Percentiles rank a stretch among this genome's conserved stretches.
phyloP scores from a whole-genome alignment of 23 red algal species.

The Pyropia haitanensis region DNA sequence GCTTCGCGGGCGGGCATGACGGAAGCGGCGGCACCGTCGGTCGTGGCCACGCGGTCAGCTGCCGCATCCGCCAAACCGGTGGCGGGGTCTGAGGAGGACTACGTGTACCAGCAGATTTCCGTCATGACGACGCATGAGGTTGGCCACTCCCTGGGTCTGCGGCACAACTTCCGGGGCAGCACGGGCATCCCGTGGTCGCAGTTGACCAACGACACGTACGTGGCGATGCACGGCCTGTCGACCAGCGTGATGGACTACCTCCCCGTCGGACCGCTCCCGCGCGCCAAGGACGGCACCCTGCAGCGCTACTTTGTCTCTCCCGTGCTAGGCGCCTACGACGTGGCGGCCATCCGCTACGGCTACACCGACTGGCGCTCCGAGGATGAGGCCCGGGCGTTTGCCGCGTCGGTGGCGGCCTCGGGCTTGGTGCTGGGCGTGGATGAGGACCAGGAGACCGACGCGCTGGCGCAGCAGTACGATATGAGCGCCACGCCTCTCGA shows the following conservation, averaged over 20 bases:
- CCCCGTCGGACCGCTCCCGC: not conserved
- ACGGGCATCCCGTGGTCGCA: conserved; percentile 3
- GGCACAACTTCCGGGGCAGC: conserved; percentile 17
- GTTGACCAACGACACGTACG: not conserved
- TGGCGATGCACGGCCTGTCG: not conserved
- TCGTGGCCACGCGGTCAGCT: too few relatives aligned
- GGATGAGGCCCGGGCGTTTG: too few relatives aligned
- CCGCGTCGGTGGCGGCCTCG: too few relatives aligned
- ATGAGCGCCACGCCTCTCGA: too few relatives aligned
- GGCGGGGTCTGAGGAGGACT: not conserved
- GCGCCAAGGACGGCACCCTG: not conserved
- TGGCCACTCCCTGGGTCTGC: conserved; percentile 6
- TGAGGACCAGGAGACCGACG: too few relatives aligned
- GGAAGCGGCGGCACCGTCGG: too few relatives aligned
- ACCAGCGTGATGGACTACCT: conserved; percentile 13
- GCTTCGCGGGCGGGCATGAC: too few relatives aligned
- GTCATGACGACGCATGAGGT: conserved; percentile 12
- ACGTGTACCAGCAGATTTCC: not conserved
- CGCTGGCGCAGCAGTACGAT: too few relatives aligned
- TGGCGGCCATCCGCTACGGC: conserved; percentile 13
- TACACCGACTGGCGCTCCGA: not conserved
- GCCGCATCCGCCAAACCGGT: too few relatives aligned
- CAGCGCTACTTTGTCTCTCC: conserved; percentile 1
- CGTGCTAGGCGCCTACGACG: conserved; percentile 6
- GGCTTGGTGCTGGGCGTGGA: too few relatives aligned